Evolutionary conservation across 1,284 basidiomycete species (phyloP), one percentile per base, ranked within the genome.

Genomic region (Trichosporon coremiiforme): DNA sequence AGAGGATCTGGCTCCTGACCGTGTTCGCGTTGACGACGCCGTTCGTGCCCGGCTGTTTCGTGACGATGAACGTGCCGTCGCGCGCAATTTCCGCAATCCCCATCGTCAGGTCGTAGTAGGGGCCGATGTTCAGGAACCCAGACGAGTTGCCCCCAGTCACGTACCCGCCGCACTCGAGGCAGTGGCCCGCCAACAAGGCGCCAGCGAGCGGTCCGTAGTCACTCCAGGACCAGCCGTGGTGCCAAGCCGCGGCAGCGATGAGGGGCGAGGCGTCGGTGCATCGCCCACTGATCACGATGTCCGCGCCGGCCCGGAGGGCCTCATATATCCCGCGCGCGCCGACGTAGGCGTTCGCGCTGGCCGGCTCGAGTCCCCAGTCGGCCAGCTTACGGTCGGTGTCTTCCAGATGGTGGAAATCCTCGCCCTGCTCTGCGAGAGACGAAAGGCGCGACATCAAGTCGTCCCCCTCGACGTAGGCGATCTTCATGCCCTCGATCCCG

Each of bases 231-330:
- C 77, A 78, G 8, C 55, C 57, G 65, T 77, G 74, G 62, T 66
- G 73, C 75, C 75, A 77, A 2, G 72, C 72, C 1, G 77, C 75
- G 8, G 72, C 71, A 7, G 65, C 73, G 12, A 75, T 73, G 20
- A 74, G 73, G 1, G 73, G 73, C 10, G 74, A 74, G 1, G 76
- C 76, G 50, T 77, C 77, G 9, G 75, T 75, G 12, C 75, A 75
- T 7, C 77, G 68, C 0, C 77, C 77, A 1, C 73, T 74, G 13
- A 78, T 75, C 38, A 78, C 71, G 36, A 78, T 74, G 66, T 78
- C 76, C 2, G 76, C 75, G 20, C 77, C 77, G 7, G 68, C 70
- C 17, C 55, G 25, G n/a, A 73, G 70, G 0, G 72, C 72, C 4
- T 65, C 66, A n/a, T 36, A 41, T 1, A 73, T 66, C 0, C 72